A percentile compares a stretch with the other conserved stretches of the same genome.
Conservation (phyloP, 257 asterid species). For the Striga asiatica region DNA sequence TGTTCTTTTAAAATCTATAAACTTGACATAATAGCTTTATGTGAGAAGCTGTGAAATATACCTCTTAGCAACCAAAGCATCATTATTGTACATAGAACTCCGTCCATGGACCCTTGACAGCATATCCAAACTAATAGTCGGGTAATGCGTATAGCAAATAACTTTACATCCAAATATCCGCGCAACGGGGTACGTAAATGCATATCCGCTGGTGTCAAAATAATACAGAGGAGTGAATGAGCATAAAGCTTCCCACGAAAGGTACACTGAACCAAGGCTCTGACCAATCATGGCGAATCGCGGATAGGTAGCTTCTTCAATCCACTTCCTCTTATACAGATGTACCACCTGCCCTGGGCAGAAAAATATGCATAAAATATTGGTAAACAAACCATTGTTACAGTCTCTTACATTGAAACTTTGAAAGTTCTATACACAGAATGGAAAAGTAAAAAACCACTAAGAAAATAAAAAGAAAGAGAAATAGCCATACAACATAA, state of each 20-base stretch:
- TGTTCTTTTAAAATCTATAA: background rate
- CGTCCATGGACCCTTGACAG: slow-evolving; percentile 68
- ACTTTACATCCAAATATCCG: slow-evolving; percentile 83
- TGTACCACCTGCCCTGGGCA: slow-evolving; percentile 60
- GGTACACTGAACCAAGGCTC: slow-evolving; percentile 85
- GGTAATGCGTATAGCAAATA: slow-evolving; percentile 86
- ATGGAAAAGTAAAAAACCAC: slow-evolving; percentile 1
- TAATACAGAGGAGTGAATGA: slow-evolving; percentile 61
- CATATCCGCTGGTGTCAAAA: slow-evolving; percentile 94
- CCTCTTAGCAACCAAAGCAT: slow-evolving; percentile 68
- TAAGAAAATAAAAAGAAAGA: background rate
- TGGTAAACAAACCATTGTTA: background rate
- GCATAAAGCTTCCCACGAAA: slow-evolving; percentile 89
- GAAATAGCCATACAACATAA: no score
- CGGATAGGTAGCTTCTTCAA: slow-evolving; percentile 80
- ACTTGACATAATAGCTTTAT: background rate
- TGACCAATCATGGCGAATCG: slow-evolving; percentile 97
- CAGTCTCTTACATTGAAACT: background rate
- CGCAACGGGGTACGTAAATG: slow-evolving; percentile 90
- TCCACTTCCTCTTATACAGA: slow-evolving; percentile 70
- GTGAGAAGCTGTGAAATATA: slow-evolving; percentile 10
- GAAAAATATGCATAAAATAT: background rate
- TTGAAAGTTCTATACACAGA: background rate
- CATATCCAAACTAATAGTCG: slow-evolving; percentile 95
- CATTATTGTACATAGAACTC: slow-evolving; percentile 86